Percentiles rank a stretch among this genome's conserved stretches.
Conservation (phyloP, 2,329 filamentous ascomycete species). For the Mycosphaerelloides madeirae region DNA sequence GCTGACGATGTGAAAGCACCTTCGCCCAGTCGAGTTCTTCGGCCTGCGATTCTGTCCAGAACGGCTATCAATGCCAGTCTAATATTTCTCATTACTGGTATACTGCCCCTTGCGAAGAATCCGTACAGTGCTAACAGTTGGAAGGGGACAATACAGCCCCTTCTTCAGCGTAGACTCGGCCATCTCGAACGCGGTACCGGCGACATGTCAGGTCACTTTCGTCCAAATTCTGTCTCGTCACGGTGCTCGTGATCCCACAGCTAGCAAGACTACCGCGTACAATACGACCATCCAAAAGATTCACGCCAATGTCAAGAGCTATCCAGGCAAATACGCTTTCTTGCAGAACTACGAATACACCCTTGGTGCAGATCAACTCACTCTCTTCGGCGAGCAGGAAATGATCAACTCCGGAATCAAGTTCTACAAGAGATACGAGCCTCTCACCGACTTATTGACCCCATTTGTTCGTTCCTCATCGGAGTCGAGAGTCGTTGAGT, state of each 20-base stretch:
- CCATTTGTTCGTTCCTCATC: slow-evolving; percentile 71
- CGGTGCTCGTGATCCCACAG: slow-evolving; percentile 76
- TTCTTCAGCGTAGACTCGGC: slow-evolving; percentile 71
- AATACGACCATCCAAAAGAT: slow-evolving; percentile 61
- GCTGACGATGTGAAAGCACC: neutral
- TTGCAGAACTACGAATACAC: slow-evolving; percentile 66
- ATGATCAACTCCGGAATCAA: slow-evolving; percentile 70
- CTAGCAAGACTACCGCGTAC: slow-evolving; percentile 62
- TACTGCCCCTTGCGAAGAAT: too few relatives aligned
- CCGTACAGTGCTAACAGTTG: too few relatives aligned
- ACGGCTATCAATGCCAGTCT: slow-evolving; percentile 60
- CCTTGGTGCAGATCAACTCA: slow-evolving; percentile 66
- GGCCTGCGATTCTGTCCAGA: slow-evolving; percentile 25
- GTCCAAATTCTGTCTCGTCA: slow-evolving; percentile 79
- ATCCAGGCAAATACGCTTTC: slow-evolving; percentile 63
- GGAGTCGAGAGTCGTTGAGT: slow-evolving; percentile 66
- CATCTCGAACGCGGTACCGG: slow-evolving; percentile 57
- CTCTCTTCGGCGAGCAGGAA: slow-evolving; percentile 62
- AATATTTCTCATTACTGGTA: slow-evolving; percentile 63
- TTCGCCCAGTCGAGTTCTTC: slow-evolving; percentile 3
- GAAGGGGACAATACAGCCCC: slow-evolving; percentile 74
- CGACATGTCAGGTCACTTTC: slow-evolving; percentile 70
- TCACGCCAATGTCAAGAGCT: slow-evolving; percentile 52
- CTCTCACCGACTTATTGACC: slow-evolving; percentile 52
- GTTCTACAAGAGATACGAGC: slow-evolving; percentile 69